Base-by-base conservation (phyloP, 208 protist genomes). In the Leishmania amazonensis region DNA sequence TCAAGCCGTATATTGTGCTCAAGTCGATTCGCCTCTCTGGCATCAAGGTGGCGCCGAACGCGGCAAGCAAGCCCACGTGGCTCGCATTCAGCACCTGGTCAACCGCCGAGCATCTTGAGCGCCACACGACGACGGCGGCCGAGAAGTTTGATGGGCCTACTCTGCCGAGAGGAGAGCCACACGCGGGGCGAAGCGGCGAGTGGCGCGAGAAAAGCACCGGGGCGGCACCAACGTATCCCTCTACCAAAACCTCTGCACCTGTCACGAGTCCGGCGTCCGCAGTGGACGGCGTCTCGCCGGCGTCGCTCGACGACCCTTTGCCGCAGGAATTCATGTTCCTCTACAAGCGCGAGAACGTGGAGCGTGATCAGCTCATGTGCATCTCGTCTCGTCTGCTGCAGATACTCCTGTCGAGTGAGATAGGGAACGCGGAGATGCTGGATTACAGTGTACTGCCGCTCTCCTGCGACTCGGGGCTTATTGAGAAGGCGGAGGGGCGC, bases 331-430 rank as follows among this genome's bases (percentile, higher is more conserved):
- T 74, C 73, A 78, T 87, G 75, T 90, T 95, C 70, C 88, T 97
- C 45, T 94, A 91, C 83, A 97, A 97, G 83, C 86, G 83, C 35
- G 91, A 95, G 80, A 91, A 90, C 67, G 87, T 95, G 38, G 89
- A 95, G 83, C 86, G 89, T 7, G 94, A 97, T 79, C 90, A 95
- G 81, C 87, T 97, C 45, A 94, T 97, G 90, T 97, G 94, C 76
- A 85, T 97, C 53, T 88, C 83, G 5, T 89, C 85, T 15, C 81
- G 90, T 15, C 84, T 94, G 31, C 64, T 95, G 31, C 91, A 93
- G 75, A 87, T 83, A 78, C 84, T 95, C 4, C 87, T 96, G 13
- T 74, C 81, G 49, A 81, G 78, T 40, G 78, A 93, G 75, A 79
- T 93, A 45, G 78, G 79, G 42, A 67, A 85, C 35, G 88, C 89